These are phyloP conservation scores for Aureobasidium musti DNA, from an alignment of 2,329 filamentous ascomycete genomes.

Conservation along the genomic window DNA sequence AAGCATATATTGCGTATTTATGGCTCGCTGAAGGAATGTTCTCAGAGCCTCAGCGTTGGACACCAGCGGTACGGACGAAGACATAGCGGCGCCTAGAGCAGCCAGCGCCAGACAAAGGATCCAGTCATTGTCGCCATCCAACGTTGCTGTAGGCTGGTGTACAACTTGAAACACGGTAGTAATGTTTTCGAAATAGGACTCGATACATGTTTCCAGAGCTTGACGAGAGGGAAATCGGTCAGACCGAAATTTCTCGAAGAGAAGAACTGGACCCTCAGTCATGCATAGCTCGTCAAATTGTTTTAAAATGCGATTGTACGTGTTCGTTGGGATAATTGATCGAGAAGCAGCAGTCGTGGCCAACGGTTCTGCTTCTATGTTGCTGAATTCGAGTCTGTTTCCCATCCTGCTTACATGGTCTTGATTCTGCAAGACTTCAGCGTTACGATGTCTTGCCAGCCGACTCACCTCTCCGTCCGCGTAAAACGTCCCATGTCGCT, in stretches of 20 bases:
- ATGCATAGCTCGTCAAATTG: constrained; percentile 6
- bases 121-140: constrained; percentile 8
- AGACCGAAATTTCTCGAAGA: constrained; percentile 4
- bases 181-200: constrained; percentile 8
- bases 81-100: background rate
- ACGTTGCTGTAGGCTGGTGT: background rate
- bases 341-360: background rate
- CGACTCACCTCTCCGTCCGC: constrained; percentile 12
- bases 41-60: constrained; percentile 10
- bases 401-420: constrained; percentile 2
- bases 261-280: background rate
- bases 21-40: constrained; percentile 15
- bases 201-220: constrained; percentile 9
- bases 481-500: constrained; percentile 21
- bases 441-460: constrained; percentile 14
- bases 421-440: constrained; percentile 5
- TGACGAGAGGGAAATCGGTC: constrained; percentile 12
- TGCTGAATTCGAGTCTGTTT: background rate
- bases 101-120: constrained; percentile 19
- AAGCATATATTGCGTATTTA: background rate
- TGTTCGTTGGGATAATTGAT: background rate
- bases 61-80: background rate
- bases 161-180: constrained; percentile 7
- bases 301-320: constrained; percentile 5
- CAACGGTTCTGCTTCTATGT: background rate